Evolutionary conservation across 1,284 basidiomycete species (phyloP).

Genomic region (Marasmius sp.): DNA sequence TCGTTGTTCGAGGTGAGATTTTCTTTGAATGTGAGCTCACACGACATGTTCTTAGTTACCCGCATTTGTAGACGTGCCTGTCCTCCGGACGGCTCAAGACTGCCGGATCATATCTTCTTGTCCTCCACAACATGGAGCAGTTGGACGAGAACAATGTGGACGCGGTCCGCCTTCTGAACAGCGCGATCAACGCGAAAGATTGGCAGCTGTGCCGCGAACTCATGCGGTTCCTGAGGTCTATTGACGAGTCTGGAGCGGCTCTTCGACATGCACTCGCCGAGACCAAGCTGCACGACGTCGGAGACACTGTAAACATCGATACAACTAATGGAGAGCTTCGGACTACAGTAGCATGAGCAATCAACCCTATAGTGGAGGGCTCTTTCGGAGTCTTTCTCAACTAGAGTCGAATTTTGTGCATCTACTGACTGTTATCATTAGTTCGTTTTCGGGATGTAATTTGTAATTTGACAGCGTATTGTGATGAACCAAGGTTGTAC

Average conservation of each 20-base stretch:
- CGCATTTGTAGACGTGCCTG: conserved; percentile 67
- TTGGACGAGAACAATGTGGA: conserved; percentile 79
- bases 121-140: conserved; percentile 92
- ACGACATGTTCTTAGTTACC: background rate
- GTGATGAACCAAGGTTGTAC: no score
- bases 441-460: background rate
- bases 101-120: conserved; percentile 90
- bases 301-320: background rate
- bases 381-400: no score
- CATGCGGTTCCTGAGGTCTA: conserved; percentile 87
- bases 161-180: conserved; percentile 74
- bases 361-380: no score
- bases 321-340: background rate
- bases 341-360: background rate
- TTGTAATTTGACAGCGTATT: background rate
- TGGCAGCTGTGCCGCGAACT: conserved; percentile 87
- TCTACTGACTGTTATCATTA: background rate
- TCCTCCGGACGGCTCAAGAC: conserved; percentile 77
- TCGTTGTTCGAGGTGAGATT: conserved; percentile 80
- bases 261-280: conserved; percentile 61
- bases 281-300: conserved; percentile 28
- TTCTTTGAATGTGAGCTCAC: background rate
- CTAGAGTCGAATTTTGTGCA: background rate
- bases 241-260: conserved; percentile 81
- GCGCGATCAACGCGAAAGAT: conserved; percentile 73